phyloP scores from a whole-genome alignment of 176 grass and related monocot genomes.

The Oryza glumipatula region DNA sequence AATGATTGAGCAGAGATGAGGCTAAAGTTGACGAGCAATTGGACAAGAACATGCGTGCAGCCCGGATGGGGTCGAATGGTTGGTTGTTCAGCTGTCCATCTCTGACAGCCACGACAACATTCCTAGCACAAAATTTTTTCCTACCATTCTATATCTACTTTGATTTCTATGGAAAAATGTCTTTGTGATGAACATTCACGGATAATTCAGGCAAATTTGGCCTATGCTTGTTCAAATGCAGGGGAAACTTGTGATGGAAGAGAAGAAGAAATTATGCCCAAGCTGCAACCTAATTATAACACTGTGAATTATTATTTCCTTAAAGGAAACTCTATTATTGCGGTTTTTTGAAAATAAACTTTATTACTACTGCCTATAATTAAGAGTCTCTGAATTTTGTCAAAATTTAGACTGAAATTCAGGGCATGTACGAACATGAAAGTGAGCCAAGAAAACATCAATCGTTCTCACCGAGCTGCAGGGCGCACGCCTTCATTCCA shows the following conservation, averaged over 20 bases:
- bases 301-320: neutral
- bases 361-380: neutral
- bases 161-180: neutral
- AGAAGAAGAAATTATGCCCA: neutral
- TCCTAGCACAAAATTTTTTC: neutral
- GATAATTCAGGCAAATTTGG: neutral
- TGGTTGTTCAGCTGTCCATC: conserved; percentile 46
- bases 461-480: conserved; percentile 21
- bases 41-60: conserved; percentile 22
- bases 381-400: neutral
- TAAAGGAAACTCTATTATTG: neutral
- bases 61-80: conserved; percentile 13
- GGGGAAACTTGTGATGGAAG: neutral
- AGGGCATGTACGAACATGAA: neutral
- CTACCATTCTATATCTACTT: neutral
- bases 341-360: neutral
- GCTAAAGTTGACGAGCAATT: neutral
- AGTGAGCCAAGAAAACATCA: neutral
- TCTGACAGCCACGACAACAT: conserved; percentile 33
- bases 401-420: neutral
- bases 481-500: neutral
- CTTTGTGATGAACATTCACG: neutral
- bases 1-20: conserved; percentile 24
- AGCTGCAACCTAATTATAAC: neutral
- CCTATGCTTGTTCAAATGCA: neutral